Base-by-base conservation (phyloP, 805 yeast species). In the Kluyveromyces lactis region DNA sequence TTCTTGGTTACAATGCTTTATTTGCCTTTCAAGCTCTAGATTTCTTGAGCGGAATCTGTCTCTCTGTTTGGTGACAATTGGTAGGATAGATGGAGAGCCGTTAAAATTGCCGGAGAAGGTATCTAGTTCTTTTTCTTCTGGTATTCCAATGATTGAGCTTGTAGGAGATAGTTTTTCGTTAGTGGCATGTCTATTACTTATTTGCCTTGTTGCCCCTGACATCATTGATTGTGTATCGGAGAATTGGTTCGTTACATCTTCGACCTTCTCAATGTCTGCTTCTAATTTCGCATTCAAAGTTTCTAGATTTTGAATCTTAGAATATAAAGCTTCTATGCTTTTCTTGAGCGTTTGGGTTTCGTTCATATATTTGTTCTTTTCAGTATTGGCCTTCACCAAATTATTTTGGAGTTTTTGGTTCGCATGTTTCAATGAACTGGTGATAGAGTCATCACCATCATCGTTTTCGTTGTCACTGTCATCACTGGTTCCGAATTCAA, bases 41-140 rank as follows among this genome's bases (percentile, higher is more conserved):
- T 82, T 86, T 40, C 86, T 72, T n/a, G 75, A 72, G 51, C 94
- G 78, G 68, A 89, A 87, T 46, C 98, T 69, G 60, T 90, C 98
- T 58, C 98, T 77, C 64, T 90, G 98, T 55, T 90, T 89, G 11
- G 96, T 87, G 21, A 92, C 77, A 39, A 90, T 86, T 1, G 95
- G 94, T 37, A 90, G 61, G 21, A 89, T 75, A 5, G 37, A 24
- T 3, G 37, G 21, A 3, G 78, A 72, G 10, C 68, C 53, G 38
- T 73, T 75, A 11, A 27, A 27, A 6, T 46, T 49, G 19, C 45
- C 46, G 13, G 46, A 39, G 18, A 41, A 39, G 2, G 46, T 18
- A 32, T 51, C 40, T 8, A 45, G 40, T 49, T 51, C 52, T 43
- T 52, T 35, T 41, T 49, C 72, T 54, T 49, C 77, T 53, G 49